phyloP scores from a whole-genome alignment of 768 basidiomycete species.

The Gloeostereum incarnatum region DNA sequence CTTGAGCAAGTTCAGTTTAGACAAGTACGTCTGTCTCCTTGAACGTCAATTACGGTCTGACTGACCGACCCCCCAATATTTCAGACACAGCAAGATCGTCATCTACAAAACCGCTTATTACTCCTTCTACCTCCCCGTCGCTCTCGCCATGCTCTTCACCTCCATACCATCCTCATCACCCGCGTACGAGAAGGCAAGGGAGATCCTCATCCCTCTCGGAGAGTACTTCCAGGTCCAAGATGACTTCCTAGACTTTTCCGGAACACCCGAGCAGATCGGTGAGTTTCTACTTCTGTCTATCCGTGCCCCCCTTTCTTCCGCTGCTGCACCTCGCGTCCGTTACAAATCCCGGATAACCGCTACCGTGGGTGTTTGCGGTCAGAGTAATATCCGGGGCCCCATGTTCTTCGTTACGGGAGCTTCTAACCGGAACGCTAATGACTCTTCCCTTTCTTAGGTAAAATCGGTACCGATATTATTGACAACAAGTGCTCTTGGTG shows the following conservation, averaged over 20 bases:
- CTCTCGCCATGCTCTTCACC: conserved; percentile 80
- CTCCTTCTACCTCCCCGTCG: conserved; percentile 97
- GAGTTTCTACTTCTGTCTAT: too few species aligned
- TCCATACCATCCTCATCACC: conserved; percentile 44
- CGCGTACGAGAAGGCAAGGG: conserved; percentile 16
- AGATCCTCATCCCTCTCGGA: conserved; percentile 85
- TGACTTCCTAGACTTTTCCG: conserved; percentile 92
- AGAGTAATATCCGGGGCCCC: too few species aligned
- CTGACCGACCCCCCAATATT: background rate
- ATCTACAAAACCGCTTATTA: conserved; percentile 97
- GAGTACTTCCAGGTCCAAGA: conserved; percentile 99
- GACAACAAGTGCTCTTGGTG: conserved; percentile 99
- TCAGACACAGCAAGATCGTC: conserved; percentile 84
- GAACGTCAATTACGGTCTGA: background rate
- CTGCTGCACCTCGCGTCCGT: too few species aligned
- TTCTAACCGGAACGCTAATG: too few species aligned
- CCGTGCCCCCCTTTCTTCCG: too few species aligned
- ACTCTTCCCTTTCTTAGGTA: too few species aligned
- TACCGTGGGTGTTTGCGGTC: too few species aligned
- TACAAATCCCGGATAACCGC: too few species aligned
- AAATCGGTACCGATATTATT: conserved; percentile 95
- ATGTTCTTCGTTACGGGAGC: too few species aligned
- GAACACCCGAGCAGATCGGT: conserved; percentile 46
- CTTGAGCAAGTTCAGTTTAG: conserved; percentile 76
- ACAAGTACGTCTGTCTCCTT: conserved; percentile 42